Base-by-base conservation (phyloP, 2,329 filamentous ascomycete genomes). In the Scytalidium sp. region DNA sequence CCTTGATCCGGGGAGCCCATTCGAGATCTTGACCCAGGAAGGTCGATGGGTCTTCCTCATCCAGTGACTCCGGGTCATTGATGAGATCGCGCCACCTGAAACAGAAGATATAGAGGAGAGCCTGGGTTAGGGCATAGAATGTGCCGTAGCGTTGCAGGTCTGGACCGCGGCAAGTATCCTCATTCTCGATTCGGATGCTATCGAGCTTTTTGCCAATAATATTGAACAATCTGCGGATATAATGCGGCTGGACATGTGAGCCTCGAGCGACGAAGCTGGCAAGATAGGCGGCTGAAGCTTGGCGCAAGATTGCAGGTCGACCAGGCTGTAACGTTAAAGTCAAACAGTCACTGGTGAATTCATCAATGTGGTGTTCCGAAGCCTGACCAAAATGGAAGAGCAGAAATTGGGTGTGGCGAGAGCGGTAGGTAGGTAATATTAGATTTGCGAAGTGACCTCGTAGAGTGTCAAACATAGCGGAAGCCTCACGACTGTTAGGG, bases 41-140 rank as follows among this genome's bases (percentile, higher is more conserved):
- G 1, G 79, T 80, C 1, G 76, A 72, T 10, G 75, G 72, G 52
- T 86, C 83, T 51, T 81, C 87, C 55, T 74, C 80, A 69, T 81
- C 87, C 50, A 81, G 79, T 52, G 60, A 46, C 29, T 81, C 74
- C 9, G 77, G 70, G 2, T 80, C 78, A 19, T 81, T 75, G 49
- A 90, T 87, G 43, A 99, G 76, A 63, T 97, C 93, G 53, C 90
- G 87, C 94, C 94, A 99, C 49, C 94, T 85, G 75, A 99, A 99
- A 74, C 94, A 99, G 70, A 88, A 90, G 43, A 88, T 87, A 69
- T 90, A 90, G 13, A 90, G 73, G 1, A 89, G 69, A 2, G 86
- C 85, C 66, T 90, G 86, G 10, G 79, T 79, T 49, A 84, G 80
- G 19, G 83, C 80, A 61, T 90, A 89, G 67, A 87, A 90, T n/a